phyloP scores from a whole-genome alignment of 1,139 yeast species.

The Saccharomycopsis hybrid region DNA sequence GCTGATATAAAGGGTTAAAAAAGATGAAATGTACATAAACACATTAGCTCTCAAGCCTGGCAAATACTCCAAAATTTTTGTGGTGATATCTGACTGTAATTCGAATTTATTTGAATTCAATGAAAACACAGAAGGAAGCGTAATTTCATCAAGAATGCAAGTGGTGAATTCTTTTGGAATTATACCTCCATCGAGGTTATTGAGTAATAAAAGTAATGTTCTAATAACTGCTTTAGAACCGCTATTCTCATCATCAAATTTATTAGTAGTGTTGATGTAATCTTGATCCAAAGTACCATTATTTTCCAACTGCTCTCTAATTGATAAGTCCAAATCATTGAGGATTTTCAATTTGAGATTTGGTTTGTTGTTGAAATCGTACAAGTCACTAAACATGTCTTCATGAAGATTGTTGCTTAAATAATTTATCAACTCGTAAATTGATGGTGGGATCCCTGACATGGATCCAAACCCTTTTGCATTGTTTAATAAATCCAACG shows the following conservation, averaged over 20 bases:
- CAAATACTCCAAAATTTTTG: conserved; percentile 31
- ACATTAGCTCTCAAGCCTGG: conserved; percentile 37
- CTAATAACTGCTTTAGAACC: conserved; percentile 25
- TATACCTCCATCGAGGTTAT: conserved; percentile 35
- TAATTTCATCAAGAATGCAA: conserved; percentile 24
- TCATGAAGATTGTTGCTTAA: conserved; percentile 24
- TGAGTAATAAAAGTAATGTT: conserved; percentile 29
- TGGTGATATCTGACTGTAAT: conserved; percentile 23
- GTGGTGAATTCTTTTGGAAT: conserved; percentile 32
- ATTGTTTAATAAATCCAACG: conserved; percentile 26
- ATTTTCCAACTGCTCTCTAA: conserved; percentile 23
- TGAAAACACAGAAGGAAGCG: conserved; percentile 12
- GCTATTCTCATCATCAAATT: conserved; percentile 11
- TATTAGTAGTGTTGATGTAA: conserved; percentile 10
- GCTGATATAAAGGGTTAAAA: conserved; percentile 31
- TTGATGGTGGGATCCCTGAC: conserved; percentile 28
- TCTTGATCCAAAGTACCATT: conserved; percentile 23
- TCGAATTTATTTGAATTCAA: conserved; percentile 3
- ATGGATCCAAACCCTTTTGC: conserved; percentile 18
- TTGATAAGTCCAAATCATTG: conserved; percentile 25
- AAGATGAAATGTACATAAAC: conserved; percentile 33
- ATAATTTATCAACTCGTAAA: conserved; percentile 27
- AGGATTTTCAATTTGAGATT: conserved; percentile 25
- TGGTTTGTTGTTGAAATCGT: conserved; percentile 23
- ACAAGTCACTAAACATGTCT: conserved; percentile 26